Conservation (phyloP, 2,329 filamentous ascomycete genomes). For the Tolypocladium inflatum region DNA sequence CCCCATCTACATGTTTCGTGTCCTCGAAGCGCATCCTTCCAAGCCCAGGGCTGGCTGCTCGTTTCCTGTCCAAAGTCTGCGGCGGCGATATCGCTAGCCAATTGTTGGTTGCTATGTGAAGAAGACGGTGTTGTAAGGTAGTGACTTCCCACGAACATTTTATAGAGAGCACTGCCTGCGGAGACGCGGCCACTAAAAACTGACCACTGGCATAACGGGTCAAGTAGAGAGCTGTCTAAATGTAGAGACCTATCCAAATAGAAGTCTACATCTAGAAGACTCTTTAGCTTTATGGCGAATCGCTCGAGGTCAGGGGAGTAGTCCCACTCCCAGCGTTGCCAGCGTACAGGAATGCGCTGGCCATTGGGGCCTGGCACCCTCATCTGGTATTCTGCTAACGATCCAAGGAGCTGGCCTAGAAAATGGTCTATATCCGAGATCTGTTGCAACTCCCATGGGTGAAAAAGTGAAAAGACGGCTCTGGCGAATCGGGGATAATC, state of each 20-base stretch:
- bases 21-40: neutral
- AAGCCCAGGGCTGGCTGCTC: neutral
- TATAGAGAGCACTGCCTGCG: neutral
- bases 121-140: neutral
- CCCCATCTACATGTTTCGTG: neutral
- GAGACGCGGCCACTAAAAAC: neutral
- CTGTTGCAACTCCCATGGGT: neutral
- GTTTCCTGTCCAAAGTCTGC: neutral
- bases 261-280: neutral
- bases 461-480: neutral
- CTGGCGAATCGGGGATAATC: neutral
- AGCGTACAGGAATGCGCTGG: neutral
- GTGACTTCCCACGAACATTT: neutral
- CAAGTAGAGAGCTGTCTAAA: neutral
- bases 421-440: neutral
- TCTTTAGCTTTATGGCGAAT: neutral
- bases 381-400: too few relatives aligned
- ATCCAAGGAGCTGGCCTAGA: neutral
- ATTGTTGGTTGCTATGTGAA: neutral
- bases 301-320: neutral
- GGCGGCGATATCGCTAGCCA: neutral
- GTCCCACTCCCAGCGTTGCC: too few relatives aligned
- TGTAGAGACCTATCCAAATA: neutral
- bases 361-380: too few relatives aligned
- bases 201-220: too few relatives aligned